Evolutionary conservation across 305 asterid genomes (phyloP).

Genomic region (Fraxinus paxiana): DNA sequence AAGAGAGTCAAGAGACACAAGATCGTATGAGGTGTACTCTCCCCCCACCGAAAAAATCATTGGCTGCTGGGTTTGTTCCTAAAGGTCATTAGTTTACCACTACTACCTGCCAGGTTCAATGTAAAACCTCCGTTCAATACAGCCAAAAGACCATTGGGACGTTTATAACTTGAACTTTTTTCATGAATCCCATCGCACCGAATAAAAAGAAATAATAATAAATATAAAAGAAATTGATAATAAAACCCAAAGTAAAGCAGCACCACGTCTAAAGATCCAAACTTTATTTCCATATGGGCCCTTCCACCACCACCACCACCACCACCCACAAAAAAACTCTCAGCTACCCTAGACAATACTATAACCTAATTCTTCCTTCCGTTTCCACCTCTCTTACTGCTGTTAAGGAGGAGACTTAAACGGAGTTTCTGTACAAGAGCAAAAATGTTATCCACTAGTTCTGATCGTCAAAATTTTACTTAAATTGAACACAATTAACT

Average conservation of each 20-base stretch:
- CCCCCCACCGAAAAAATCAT: background rate
- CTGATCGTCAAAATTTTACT: constrained; percentile 19
- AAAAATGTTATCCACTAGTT: background rate
- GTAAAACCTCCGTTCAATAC: background rate
- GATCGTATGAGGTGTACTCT: background rate
- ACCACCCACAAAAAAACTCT: background rate
- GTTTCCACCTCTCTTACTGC: constrained; percentile 15
- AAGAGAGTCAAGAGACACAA: constrained; percentile 2
- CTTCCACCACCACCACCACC: background rate
- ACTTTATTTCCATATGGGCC: constrained; percentile 18
- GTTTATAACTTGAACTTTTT: constrained; percentile 6
- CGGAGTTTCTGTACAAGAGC: background rate
- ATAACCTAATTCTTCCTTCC: constrained; percentile 28
- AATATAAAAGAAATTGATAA: constrained; percentile 7
- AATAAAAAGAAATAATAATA: background rate
- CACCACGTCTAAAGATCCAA: constrained; percentile 34
- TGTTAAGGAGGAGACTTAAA: background rate
- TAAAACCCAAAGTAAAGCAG: background rate
- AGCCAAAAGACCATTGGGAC: constrained; percentile 5
- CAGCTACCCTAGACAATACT: constrained; percentile 29
- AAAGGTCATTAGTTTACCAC: constrained; percentile 8
- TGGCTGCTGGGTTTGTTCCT: constrained; percentile 1
- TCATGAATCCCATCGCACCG: background rate
- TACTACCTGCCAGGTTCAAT: constrained; percentile 10
- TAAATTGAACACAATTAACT: constrained; percentile 28